phyloP scores from a whole-genome alignment of 768 basidiomycete species.

The Kwoniella heveanensis region DNA sequence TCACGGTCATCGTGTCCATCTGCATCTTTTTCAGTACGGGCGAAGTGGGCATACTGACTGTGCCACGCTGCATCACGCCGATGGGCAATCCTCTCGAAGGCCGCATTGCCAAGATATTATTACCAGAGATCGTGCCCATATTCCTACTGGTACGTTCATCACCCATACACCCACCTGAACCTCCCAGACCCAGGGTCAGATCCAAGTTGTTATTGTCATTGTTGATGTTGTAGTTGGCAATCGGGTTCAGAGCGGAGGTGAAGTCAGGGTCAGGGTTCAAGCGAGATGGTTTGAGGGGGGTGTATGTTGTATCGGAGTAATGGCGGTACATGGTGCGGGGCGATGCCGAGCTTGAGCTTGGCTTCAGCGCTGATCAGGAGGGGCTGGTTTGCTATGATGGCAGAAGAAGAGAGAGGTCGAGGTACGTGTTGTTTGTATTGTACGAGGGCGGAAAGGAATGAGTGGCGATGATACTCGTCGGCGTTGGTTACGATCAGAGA shows the following conservation, averaged over 20 bases:
- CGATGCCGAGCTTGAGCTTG: not conserved
- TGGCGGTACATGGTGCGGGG: slow-evolving; percentile 20
- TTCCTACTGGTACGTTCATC: no score
- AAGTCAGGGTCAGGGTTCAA: slow-evolving; percentile 17
- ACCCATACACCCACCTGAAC: no score
- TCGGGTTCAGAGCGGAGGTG: not conserved
- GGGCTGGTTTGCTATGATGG: no score
- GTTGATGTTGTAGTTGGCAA: not conserved
- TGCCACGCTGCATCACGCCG: slow-evolving; percentile 26
- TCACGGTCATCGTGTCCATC: not conserved
- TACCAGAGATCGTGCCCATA: no score
- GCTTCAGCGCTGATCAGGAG: not conserved
- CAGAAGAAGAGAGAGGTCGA: no score
- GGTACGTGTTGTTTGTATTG: no score
- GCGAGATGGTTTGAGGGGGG: slow-evolving; percentile 18
- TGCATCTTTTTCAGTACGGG: slow-evolving; percentile 20
- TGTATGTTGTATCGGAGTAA: slow-evolving; percentile 21
- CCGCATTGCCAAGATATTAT: not conserved
- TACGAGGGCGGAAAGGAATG: no score
- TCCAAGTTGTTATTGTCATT: no score
- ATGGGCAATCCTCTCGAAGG: slow-evolving; percentile 12
- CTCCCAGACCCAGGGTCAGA: no score
- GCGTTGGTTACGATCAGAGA: no score
- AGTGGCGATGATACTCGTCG: no score
- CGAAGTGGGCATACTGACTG: slow-evolving; percentile 40